Evolutionary conservation across 2,329 filamentous ascomycete species (phyloP).

Genomic region (Penicillium brasilianum): DNA sequence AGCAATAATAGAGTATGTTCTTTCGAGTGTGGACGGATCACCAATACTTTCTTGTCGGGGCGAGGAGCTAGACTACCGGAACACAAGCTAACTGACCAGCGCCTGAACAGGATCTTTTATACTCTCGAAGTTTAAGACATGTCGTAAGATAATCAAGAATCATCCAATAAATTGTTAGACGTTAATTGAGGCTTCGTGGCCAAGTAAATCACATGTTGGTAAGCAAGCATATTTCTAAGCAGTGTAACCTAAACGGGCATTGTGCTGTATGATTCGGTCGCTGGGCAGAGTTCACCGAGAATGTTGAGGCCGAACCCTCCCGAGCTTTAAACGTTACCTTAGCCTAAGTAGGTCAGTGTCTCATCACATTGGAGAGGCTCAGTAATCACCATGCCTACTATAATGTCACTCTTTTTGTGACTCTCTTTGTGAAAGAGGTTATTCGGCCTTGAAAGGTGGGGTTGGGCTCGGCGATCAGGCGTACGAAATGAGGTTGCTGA

Average conservation of each 20-base stretch:
- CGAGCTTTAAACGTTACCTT: too few species aligned
- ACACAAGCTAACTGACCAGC: background rate
- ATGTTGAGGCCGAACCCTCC: too few species aligned
- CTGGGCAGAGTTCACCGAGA: background rate
- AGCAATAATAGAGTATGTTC: background rate
- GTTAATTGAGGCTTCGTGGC: background rate
- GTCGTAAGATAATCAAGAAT: background rate
- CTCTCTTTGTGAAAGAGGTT: too few species aligned
- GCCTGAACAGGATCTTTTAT: background rate
- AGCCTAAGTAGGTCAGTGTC: too few species aligned
- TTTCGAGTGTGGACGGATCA: background rate
- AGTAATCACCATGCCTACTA: too few species aligned
- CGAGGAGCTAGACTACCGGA: background rate
- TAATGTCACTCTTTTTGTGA: too few species aligned
- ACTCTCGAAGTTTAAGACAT: background rate
- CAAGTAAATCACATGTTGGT: background rate
- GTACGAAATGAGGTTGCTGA: too few species aligned
- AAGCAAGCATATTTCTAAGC: constrained; percentile 5
- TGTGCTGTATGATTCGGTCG: background rate
- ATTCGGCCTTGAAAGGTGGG: too few species aligned
- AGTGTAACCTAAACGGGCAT: background rate
- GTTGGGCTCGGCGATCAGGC: too few species aligned
- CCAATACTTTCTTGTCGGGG: background rate
- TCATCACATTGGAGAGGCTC: too few species aligned
- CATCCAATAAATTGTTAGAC: background rate